Evolutionary conservation across 352 stramenopile species (phyloP).

Genomic region (Pythium guiyangense): DNA sequence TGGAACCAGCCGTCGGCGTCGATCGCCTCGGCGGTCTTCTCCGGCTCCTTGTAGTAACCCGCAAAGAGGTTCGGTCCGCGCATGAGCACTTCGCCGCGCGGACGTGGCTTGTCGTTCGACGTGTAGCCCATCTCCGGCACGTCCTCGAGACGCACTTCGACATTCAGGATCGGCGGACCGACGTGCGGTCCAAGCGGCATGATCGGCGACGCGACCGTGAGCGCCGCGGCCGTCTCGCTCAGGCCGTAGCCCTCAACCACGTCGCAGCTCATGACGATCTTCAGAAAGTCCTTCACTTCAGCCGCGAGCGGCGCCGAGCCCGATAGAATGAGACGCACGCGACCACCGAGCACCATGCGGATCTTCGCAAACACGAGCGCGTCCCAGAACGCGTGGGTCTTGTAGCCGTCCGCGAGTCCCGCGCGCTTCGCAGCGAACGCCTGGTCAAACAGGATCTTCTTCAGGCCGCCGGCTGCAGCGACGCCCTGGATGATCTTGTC

Average conservation of each 20-base stretch:
- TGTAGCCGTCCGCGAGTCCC: conserved; percentile 43
- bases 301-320: conserved; percentile 91
- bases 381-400: conserved; percentile 90
- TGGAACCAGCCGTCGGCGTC: conserved; percentile 95
- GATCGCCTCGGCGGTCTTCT: conserved; percentile 90
- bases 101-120: conserved; percentile 64
- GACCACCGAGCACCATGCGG: conserved; percentile 87
- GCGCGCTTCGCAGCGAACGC: conserved; percentile 53
- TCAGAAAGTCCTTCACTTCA: conserved; percentile 95
- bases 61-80: conserved; percentile 78
- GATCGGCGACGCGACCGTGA: conserved; percentile 56
- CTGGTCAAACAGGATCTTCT: conserved; percentile 70
- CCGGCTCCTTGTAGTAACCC: conserved; percentile 95
- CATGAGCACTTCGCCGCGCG: conserved; percentile 61
- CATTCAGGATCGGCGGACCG: conserved; percentile 78
- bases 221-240: conserved; percentile 90
- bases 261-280: conserved; percentile 90
- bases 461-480: conserved; percentile 40
- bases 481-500: conserved; percentile 92
- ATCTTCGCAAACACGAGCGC: conserved; percentile 95
- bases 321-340: conserved; percentile 87
- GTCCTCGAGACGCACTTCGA: conserved; percentile 93
- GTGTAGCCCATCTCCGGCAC: conserved; percentile 97
- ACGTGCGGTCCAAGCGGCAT: conserved; percentile 88
- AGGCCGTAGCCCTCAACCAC: conserved; percentile 96